phyloP scores from a whole-genome alignment of 2,329 filamentous ascomycete species.

The Colletotrichum liriopes region DNA sequence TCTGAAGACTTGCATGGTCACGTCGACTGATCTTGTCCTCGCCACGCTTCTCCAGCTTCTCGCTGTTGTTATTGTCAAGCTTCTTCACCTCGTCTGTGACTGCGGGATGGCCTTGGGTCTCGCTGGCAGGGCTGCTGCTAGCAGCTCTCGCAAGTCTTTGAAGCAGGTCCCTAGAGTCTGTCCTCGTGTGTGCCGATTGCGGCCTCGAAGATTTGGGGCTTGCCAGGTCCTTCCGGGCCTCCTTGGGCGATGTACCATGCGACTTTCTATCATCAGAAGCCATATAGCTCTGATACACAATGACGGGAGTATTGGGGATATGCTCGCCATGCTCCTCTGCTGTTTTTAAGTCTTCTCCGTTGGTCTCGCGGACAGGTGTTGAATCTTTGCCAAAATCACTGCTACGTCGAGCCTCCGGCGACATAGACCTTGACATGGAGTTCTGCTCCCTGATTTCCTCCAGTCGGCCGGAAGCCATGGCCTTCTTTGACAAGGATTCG shows the following conservation, averaged over 20 bases:
- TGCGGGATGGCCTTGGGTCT: conserved; percentile 38
- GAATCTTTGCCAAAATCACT: conserved; percentile 47
- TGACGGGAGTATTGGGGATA: conserved; percentile 59
- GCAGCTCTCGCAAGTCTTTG: conserved; percentile 65
- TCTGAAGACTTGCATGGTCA: background rate
- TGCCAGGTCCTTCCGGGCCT: conserved; percentile 35
- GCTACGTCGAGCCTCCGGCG: conserved; percentile 56
- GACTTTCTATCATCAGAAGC: conserved; percentile 32
- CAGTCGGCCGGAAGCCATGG: conserved; percentile 64
- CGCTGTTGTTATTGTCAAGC: background rate
- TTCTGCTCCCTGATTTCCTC: conserved; percentile 69
- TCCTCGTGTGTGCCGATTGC: conserved; percentile 46
- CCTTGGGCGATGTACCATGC: conserved; percentile 43
- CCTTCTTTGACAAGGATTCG: conserved; percentile 61
- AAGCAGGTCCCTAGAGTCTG: conserved; percentile 65
- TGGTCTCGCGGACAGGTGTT: conserved; percentile 13
- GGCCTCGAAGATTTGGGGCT: conserved; percentile 19
- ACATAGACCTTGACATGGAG: conserved; percentile 60
- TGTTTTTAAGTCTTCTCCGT: conserved; percentile 3
- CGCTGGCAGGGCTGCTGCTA: conserved; percentile 60
- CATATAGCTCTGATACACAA: conserved; percentile 52
- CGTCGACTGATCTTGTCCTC: background rate
- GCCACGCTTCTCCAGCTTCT: background rate
- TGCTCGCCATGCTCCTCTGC: conserved; percentile 50
- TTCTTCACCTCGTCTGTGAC: background rate